phyloP scores from a whole-genome alignment of 225 moss, liverwort and hornwort species.

The Climacium dendroides region DNA sequence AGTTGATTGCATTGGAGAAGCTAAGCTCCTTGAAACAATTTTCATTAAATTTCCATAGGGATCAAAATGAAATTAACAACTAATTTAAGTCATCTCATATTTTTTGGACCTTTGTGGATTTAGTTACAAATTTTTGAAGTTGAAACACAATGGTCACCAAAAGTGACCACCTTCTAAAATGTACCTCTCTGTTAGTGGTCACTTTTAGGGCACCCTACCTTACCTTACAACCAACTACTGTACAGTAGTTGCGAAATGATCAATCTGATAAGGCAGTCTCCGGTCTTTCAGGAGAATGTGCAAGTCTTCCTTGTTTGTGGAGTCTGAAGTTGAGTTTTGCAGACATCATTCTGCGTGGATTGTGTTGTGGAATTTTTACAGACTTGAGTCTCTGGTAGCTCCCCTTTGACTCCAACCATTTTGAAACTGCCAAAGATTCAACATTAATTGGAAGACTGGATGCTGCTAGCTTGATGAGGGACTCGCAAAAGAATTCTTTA shows the following conservation, averaged over 20 bases:
- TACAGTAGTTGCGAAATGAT: not conserved
- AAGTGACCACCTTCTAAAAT: too few relatives aligned
- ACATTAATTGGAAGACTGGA: not conserved
- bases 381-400: not conserved
- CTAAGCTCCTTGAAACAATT: too few relatives aligned
- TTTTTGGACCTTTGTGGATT: too few relatives aligned
- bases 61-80: too few relatives aligned
- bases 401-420: not conserved
- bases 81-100: rapidly evolving
- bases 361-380: not conserved
- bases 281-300: not conserved
- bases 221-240: not conserved
- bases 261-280: not conserved
- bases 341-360: not conserved
- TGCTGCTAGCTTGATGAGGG: not conserved
- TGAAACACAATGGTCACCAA: too few relatives aligned
- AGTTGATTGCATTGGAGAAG: too few relatives aligned
- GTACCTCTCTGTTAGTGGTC: too few relatives aligned
- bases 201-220: too few relatives aligned
- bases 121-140: too few relatives aligned
- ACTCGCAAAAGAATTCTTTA: not conserved
- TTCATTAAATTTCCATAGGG: too few relatives aligned
- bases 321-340: not conserved
- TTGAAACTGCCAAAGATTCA: not conserved
- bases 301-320: not conserved